phyloP scores from a whole-genome alignment of 352 stramenopile species.

The Thalassiosira allenii region DNA sequence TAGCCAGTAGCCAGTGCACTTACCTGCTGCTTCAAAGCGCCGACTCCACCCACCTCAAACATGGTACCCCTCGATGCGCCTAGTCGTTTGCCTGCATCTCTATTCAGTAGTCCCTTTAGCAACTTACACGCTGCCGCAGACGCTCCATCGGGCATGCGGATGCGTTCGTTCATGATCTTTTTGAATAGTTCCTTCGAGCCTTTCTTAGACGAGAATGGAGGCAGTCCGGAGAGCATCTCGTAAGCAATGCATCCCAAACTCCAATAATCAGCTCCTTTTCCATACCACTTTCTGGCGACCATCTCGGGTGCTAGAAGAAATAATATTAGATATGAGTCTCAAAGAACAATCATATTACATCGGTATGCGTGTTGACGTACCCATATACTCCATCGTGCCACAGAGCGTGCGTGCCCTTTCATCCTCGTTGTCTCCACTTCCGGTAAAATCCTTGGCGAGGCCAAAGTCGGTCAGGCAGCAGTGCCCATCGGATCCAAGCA shows the following conservation, averaged over 20 bases:
- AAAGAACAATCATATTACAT: too few species aligned
- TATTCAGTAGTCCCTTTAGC: conserved; percentile 96
- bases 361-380: too few species aligned
- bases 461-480: conserved; percentile 98
- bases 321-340: too few species aligned
- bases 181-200: conserved; percentile 89
- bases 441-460: conserved; percentile 85
- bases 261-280: conserved; percentile 89
- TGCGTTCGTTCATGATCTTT: conserved; percentile 89
- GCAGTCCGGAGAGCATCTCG: conserved; percentile 88
- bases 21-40: conserved; percentile 92
- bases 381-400: conserved; percentile 78
- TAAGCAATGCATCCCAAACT: conserved; percentile 89
- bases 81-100: conserved; percentile 94
- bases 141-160: conserved; percentile 83
- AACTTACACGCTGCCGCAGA: conserved; percentile 91
- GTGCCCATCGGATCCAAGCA: conserved; percentile 90
- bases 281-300: conserved; percentile 86
- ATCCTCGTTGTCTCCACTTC: conserved; percentile 57
- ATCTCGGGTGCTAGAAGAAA: too few species aligned
- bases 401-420: conserved; percentile 75
- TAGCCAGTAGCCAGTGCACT: too few species aligned
- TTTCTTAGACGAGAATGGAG: conserved; percentile 85
- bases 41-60: conserved; percentile 97
- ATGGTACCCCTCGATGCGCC: conserved; percentile 95